Evolutionary conservation across 352 stramenopile genomes (phyloP), one percentile per base, ranked within the genome.

Genomic region (Phytophthora ramorum): DNA sequence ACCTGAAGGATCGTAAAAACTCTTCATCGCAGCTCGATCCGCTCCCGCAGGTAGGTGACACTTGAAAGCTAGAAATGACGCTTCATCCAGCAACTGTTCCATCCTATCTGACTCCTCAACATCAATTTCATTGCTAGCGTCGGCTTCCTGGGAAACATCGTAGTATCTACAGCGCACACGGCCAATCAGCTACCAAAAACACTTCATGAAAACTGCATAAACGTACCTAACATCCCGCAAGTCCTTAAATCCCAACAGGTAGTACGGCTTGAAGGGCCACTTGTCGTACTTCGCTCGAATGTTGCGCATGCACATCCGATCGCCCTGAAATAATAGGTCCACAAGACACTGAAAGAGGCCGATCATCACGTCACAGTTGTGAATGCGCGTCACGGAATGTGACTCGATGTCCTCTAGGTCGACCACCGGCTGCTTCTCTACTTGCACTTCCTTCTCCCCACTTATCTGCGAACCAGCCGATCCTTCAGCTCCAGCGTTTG

Each of bases 331-430:
- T 7, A 71, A 63, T 3, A 87, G 50, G 43, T 78, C 58, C 0
- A 57, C 74, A 14, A 60, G 34, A 32, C 76, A 85, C 47, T 63
- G 74, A 17, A 87, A 74, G 3, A 76, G 56, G 2, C 79, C 79
- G 38, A 87, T 80, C 60, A 75, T 72, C 54, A 78, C 76, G 8
- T 78, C 66, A 24, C 66, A 78, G n/a, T 62, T 56, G 6, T 59
- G 16, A 37, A 83, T 69, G 34, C 60, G 52, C 1, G 41, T 47
- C 43, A 69, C 32, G 0, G 51, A 52, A 3, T 50, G 35, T n/a
- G 37, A n/a, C 14, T 60, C 45, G 7, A 82, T 66, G 4, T 63
- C 59, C 16, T 73, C 62, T 20, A 75, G 13, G 26, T 83, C 65
- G 12, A 75, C 9, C 49, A 34, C 32, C 35, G 68, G 3, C 14